phyloP scores from a whole-genome alignment of 1,284 basidiomycete species.

The Malassezia pachydermatis region DNA sequence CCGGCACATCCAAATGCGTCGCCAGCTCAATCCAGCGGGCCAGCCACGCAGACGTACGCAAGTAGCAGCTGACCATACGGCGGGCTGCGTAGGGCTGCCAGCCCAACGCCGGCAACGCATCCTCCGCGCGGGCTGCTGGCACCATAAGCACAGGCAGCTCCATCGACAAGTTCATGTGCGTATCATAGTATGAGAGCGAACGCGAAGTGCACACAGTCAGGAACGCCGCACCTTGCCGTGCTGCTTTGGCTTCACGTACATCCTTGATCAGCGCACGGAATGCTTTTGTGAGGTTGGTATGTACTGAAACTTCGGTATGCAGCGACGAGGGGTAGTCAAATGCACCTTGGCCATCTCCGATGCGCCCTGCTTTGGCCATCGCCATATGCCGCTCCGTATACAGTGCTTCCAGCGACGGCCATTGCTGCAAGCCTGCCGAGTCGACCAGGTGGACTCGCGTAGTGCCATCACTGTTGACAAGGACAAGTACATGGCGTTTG shows the following conservation, averaged over 20 bases:
- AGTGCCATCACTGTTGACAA: constrained; percentile 64
- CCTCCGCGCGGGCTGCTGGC: constrained; percentile 63
- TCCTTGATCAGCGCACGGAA: constrained; percentile 82
- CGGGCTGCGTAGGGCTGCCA: constrained; percentile 54
- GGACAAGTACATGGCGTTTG: constrained; percentile 75
- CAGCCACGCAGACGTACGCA: constrained; percentile 69
- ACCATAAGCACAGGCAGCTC: constrained; percentile 83
- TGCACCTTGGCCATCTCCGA: constrained; percentile 39
- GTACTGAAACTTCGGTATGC: constrained; percentile 61
- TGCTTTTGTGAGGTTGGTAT: constrained; percentile 67
- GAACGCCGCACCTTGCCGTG: constrained; percentile 56
- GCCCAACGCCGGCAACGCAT: constrained; percentile 54
- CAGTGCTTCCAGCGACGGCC: constrained; percentile 64
- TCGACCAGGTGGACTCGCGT: constrained; percentile 71
- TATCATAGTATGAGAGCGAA: constrained; percentile 74
- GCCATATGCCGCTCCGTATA: constrained; percentile 58
- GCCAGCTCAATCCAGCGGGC: constrained; percentile 71
- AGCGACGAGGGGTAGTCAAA: constrained; percentile 64
- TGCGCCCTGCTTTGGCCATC: constrained; percentile 31
- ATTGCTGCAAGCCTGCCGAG: constrained; percentile 70
- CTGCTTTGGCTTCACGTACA: constrained; percentile 55
- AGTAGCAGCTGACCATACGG: constrained; percentile 72
- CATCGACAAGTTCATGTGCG: constrained; percentile 57
- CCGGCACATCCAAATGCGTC: constrained; percentile 80
- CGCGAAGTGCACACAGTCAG: constrained; percentile 78